Percentiles rank a stretch among this genome's conserved stretches.
phyloP scores from a whole-genome alignment of 805 yeast species.

The Pichia ethanolica region DNA sequence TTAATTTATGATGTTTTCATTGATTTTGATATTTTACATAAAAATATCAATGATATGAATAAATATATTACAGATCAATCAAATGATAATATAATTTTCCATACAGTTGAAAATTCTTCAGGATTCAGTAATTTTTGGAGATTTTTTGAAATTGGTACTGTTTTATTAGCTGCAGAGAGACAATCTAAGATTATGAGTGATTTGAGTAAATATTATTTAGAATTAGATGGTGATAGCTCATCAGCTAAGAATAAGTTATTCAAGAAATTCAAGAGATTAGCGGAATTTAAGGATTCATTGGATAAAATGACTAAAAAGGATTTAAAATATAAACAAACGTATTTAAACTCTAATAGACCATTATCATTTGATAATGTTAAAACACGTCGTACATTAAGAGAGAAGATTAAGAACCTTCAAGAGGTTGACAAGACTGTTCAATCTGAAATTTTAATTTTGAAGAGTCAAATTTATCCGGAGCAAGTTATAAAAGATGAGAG shows the following conservation, averaged over 20 bases:
- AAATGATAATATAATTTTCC: constrained; percentile 11
- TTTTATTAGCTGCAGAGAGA: constrained; percentile 12
- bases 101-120: constrained; percentile 19
- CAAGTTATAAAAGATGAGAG: constrained; percentile 21
- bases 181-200: neutral
- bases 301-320: neutral
- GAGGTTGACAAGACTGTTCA: constrained; percentile 15
- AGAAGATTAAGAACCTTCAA: constrained; percentile 11
- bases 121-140: constrained; percentile 25
- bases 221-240: neutral
- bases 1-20: constrained; percentile 25
- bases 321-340: neutral
- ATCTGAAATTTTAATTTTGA: constrained; percentile 21
- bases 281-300: constrained; percentile 8
- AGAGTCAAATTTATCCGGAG: constrained; percentile 24
- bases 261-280: neutral
- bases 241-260: neutral
- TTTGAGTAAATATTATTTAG: neutral
- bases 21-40: constrained; percentile 19
- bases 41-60: constrained; percentile 17
- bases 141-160: constrained; percentile 20
- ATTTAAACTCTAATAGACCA: constrained; percentile 8
- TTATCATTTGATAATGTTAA: constrained; percentile 17
- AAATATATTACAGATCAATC: constrained; percentile 22
- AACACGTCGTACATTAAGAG: constrained; percentile 13